Evolutionary conservation across 2,329 filamentous ascomycete species (phyloP), one percentile per base, ranked within the genome.

Genomic region (Rhynchosporium agropyri): DNA sequence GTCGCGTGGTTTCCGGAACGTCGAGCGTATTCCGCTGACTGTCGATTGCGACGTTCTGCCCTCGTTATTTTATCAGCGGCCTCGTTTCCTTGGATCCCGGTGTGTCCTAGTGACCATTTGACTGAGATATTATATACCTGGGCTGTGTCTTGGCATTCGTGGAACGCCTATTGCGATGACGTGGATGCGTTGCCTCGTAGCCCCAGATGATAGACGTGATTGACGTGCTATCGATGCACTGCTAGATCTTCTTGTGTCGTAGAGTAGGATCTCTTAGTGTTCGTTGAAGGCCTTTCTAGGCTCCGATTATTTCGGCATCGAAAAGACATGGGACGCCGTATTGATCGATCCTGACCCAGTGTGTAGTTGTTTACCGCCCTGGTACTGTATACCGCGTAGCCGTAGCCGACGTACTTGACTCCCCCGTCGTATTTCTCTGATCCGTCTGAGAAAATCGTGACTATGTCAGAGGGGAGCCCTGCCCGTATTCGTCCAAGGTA

Each of bases 101-200:
- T 55, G 33, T 55, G 51, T 15, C 33, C 33, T 40, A n/a, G 51
- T 12, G 51, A 38, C 51, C 33, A 55, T 38, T 20, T 10, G 51
- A 55, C 33, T 9, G 33, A 36, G 33, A 36, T 36, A 9, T 36
- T 9, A 36, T 36, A 36, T 4, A 36, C 33, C 33, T 36, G 33
- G 33, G 33, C 33, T 9, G 33, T 9, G 9, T 36, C 33, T 36
- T 36, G 33, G 33, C 33, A 36, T 9, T 36, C 33, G 33, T 36
- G n/a, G n/a, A n/a, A n/a, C n/a, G n/a, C n/a, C n/a, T n/a, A n/a
- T n/a, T n/a, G n/a, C n/a, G n/a, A n/a, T n/a, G n/a, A n/a, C n/a
- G n/a, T n/a, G 10, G 50, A 53, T 10, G 50, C 50, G 29, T 53
- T 53, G 3, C 50, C 50, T 8, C 50, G 4, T 7, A 53, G 5